Percentiles rank a stretch among this genome's conserved stretches.
phyloP scores from a whole-genome alignment of 495 filamentous ascomycete genomes.

The Tuber umbilicatum region DNA sequence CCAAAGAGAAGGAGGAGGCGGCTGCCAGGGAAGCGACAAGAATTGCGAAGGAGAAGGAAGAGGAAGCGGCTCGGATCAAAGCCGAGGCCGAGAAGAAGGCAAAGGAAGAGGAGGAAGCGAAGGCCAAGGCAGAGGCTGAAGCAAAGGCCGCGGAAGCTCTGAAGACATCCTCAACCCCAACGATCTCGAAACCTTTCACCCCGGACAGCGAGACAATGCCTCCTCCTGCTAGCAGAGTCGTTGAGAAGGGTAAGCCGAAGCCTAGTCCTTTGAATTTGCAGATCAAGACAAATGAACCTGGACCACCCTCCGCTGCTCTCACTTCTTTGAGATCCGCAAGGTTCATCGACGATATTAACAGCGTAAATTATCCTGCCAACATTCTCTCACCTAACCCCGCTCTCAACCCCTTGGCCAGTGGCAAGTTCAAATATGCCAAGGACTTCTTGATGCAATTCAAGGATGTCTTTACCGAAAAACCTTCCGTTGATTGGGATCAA shows the following conservation, averaged over 20 bases:
- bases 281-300: conserved; percentile 56
- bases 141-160: conserved; percentile 43
- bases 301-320: conserved; percentile 84
- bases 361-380: conserved; percentile 66
- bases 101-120: conserved; percentile 40
- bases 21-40: conserved; percentile 51
- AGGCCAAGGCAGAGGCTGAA: conserved; percentile 42
- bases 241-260: conserved; percentile 49
- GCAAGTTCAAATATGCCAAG: conserved; percentile 90
- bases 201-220: conserved; percentile 39
- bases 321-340: conserved; percentile 83
- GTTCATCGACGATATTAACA: conserved; percentile 64
- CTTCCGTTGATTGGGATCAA: conserved; percentile 78
- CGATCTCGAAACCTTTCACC: conserved; percentile 36
- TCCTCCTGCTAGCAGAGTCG: conserved; percentile 41
- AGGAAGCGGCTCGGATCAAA: conserved; percentile 53
- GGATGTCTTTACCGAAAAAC: conserved; percentile 87
- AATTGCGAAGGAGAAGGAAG: conserved; percentile 50
- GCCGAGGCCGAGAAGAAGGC: conserved; percentile 44
- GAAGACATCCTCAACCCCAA: conserved; percentile 45
- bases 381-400: conserved; percentile 85
- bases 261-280: conserved; percentile 48
- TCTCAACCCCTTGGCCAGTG: conserved; percentile 65
- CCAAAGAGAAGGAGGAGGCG: conserved; percentile 48
- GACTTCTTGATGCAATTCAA: conserved; percentile 98